Evolutionary conservation across 495 filamentous ascomycete genomes (phyloP), one percentile per base, ranked within the genome.

Genomic region (Aspergillus steynii): DNA sequence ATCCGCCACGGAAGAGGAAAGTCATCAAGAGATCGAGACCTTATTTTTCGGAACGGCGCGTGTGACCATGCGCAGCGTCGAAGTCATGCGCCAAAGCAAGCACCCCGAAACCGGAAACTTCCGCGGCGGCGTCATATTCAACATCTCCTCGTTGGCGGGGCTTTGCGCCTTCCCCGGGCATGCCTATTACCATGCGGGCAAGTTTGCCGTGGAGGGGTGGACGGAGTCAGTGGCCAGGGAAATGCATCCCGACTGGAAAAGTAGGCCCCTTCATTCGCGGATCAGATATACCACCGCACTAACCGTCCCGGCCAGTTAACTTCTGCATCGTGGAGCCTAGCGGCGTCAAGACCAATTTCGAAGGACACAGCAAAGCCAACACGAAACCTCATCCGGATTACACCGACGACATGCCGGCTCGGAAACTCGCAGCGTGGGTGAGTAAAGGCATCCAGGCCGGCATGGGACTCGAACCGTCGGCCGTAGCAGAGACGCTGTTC

Each of bases 171-270:
- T 74, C 25, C 74, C 81, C 0, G 75, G 72, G 0, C 58, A 68
- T 47, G 68, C 77, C 0, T 81, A 78, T 54, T 86, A 85, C 59
- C 77, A 80, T 58, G 80, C 80, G 3, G 66, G 66, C 58, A 83
- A 83, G 64, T 82, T 77, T 61, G 79, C 76, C 4, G 67, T 83
- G n/a, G 81, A 83, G 58, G 82, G 81, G 9, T 83, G 78, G 66
- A 82, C 80, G 14, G 81, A 84, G 63, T 67, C 74, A 20, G 65
- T 85, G 32, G 69, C 69, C 2, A 70, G 71, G 61, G 82, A 83
- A 61, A 57, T 83, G 29, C 68, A 69, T 9, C 68, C 71, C 2
- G 71, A 75, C 28, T 83, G 82, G 81, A 76, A 75, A 50, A 75
- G 69, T 69, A 69, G 68, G 65, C 66, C 65, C 52, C 29, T 53